These are phyloP conservation scores for Microascus cirrosus DNA, from an alignment of 2,329 filamentous ascomycete species.

Conservation along the genomic window DNA sequence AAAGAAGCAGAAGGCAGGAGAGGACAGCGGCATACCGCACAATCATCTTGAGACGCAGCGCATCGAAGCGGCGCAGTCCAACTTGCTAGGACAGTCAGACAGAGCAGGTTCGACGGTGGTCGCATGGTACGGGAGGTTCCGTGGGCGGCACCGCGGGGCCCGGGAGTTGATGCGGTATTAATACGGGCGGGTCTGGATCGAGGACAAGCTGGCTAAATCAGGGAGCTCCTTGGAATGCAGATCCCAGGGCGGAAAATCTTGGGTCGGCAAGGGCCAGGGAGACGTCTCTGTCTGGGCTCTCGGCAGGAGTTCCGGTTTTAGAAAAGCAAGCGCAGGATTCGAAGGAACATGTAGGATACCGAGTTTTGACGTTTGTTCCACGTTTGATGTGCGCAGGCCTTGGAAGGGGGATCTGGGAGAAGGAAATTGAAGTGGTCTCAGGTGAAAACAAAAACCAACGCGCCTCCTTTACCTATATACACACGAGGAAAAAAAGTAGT, in stretches of 20 bases:
- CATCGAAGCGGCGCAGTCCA: slow-evolving; percentile 38
- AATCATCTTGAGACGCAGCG: slow-evolving; percentile 30
- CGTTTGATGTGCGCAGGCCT: neutral
- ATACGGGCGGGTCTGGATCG: neutral
- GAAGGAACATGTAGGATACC: neutral
- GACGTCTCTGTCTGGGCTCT: neutral
- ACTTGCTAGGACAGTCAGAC: slow-evolving; percentile 43
- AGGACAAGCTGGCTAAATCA: slow-evolving; percentile 4
- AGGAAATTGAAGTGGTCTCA: neutral
- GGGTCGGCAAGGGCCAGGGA: neutral
- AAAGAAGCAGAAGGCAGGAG: slow-evolving; percentile 10
- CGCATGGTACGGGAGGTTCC: slow-evolving; percentile 27
- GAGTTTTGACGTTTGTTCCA: neutral
- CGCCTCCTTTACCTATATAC: neutral
- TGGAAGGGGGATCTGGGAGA: neutral
- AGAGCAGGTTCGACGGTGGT: slow-evolving; percentile 42
- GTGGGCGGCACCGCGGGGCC: neutral
- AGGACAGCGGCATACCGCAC: slow-evolving; percentile 33
- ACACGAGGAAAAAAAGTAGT: neutral
- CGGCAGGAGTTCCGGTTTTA: neutral
- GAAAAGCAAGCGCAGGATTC: neutral
- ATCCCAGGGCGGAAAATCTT: neutral
- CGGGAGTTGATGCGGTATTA: neutral
- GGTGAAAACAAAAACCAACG: neutral
- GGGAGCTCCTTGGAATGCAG: neutral